Evolutionary conservation across 306 rosid genomes (phyloP).

Genomic region (Vigna angularis): DNA sequence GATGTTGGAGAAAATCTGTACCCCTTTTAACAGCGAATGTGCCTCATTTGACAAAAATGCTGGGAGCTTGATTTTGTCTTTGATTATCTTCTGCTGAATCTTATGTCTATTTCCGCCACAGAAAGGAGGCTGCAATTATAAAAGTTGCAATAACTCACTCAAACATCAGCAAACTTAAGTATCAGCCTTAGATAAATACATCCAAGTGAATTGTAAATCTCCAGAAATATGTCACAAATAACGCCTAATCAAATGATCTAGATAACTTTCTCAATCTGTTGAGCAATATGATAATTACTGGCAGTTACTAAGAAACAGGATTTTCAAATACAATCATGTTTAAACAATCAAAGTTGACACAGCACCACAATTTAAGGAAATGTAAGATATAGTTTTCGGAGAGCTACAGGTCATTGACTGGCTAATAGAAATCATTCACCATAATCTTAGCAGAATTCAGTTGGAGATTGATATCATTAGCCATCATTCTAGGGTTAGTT

Average conservation of each 20-base stretch:
- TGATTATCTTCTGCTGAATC: slow-evolving; percentile 77
- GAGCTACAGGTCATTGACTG: background rate
- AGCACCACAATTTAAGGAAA: background rate
- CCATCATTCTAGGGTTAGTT: background rate
- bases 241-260: slow-evolving; percentile 4
- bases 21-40: slow-evolving; percentile 84
- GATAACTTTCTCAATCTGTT: slow-evolving; percentile 16
- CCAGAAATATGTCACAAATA: background rate
- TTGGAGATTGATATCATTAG: background rate
- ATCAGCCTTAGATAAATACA: background rate
- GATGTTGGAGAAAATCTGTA: slow-evolving; percentile 38
- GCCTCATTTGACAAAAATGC: slow-evolving; percentile 82
- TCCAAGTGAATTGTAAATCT: background rate
- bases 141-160: background rate
- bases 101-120: slow-evolving; percentile 69
- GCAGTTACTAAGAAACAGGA: background rate
- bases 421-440: background rate
- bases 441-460: background rate
- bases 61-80: slow-evolving; percentile 83
- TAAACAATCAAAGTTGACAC: background rate
- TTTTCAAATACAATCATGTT: slow-evolving; percentile 3
- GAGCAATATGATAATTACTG: background rate
- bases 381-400: background rate
- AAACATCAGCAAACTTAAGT: background rate
- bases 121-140: slow-evolving; percentile 77